Evolutionary conservation across 768 basidiomycete species (phyloP), one percentile per base, ranked within the genome.

Genomic region (Termitomyces heimii): DNA sequence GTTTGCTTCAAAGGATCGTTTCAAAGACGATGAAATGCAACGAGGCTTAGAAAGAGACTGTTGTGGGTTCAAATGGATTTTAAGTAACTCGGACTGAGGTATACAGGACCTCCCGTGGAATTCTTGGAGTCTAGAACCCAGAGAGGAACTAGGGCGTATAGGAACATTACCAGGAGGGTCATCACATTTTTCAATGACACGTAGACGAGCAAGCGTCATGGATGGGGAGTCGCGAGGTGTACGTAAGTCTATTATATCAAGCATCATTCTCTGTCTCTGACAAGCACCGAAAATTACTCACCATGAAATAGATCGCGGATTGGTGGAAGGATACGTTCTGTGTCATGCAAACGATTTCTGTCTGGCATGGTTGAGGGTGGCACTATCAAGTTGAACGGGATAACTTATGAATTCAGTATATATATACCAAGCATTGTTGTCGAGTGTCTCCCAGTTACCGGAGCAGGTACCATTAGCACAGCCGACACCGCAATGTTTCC

Each of bases 241-340:
- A 45, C 57, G 53, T 53, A 61, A 56, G 49, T 45, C 65, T 65
- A 22, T 39, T 37, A 26, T n/a, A 34, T 18, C 26, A 47, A 29
- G 34, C 48, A 44, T 31, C 54, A 45, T 24, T n/a, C 9, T 28
- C 20, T 35, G 28, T n/a, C 29, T 42, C 45, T 12, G 34, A 12
- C 22, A 18, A 31, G 32, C 12, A 18, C 18, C 22, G 13, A 20
- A 48, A 8, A 37, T 6, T 29, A 55, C 66, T 54, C 52, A 85
- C 88, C 81, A 76, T 79, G 73, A 66, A 89, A 84, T 58, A 89
- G 71, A 68, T 86, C 84, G 50, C 85, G 83, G 55, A 89, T 88
- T 47, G 86, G 79, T 40, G 88, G 88, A 57, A 89, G 82, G 16
- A 82, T 85, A 44, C 85, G 80, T 59, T 73, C 70, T 55, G 65